Percentiles rank a stretch among this genome's conserved stretches.
phyloP scores from a whole-genome alignment of 805 yeast genomes.

The Metschnikowia borealis region DNA sequence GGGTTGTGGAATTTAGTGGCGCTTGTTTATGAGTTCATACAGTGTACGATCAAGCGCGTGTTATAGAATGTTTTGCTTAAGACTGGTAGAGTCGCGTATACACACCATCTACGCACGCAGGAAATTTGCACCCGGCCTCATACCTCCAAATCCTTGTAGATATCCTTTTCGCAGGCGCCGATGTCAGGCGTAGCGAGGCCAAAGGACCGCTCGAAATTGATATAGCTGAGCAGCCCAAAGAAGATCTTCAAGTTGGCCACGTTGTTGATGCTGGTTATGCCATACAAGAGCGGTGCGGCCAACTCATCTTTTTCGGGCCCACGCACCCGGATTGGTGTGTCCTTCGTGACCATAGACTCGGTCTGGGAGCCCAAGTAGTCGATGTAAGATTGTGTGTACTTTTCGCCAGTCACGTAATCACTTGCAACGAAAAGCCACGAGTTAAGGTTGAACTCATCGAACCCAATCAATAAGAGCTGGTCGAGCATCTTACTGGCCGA shows the following conservation, averaged over 20 bases:
- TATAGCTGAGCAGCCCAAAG: conserved; percentile 61
- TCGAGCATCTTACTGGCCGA: conserved; percentile 78
- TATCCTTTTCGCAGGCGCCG: conserved; percentile 48
- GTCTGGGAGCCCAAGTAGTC: conserved; percentile 44
- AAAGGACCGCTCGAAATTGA: conserved; percentile 63
- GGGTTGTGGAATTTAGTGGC: not conserved
- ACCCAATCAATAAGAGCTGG: conserved; percentile 58
- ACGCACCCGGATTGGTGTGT: conserved; percentile 34
- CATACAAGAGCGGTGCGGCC: conserved; percentile 45
- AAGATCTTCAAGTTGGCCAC: conserved; percentile 54
- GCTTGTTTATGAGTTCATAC: not conserved
- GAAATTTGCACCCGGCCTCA: not conserved
- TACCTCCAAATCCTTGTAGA: conserved; percentile 49
- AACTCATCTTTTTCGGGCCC: conserved; percentile 22
- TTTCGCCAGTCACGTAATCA: conserved; percentile 41
- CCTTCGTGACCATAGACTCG: conserved; percentile 30
- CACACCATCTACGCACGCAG: not conserved
- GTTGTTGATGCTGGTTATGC: conserved; percentile 35
- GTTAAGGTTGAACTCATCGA: conserved; percentile 70
- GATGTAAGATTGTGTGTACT: conserved; percentile 34
- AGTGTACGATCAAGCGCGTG: not conserved
- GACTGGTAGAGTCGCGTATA: not conserved
- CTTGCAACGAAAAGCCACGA: conserved; percentile 87
- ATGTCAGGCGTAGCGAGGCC: conserved; percentile 36
- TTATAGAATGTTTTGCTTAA: not conserved